phyloP scores from a whole-genome alignment of 345 rosid species.

The Pugionium cornutum region DNA sequence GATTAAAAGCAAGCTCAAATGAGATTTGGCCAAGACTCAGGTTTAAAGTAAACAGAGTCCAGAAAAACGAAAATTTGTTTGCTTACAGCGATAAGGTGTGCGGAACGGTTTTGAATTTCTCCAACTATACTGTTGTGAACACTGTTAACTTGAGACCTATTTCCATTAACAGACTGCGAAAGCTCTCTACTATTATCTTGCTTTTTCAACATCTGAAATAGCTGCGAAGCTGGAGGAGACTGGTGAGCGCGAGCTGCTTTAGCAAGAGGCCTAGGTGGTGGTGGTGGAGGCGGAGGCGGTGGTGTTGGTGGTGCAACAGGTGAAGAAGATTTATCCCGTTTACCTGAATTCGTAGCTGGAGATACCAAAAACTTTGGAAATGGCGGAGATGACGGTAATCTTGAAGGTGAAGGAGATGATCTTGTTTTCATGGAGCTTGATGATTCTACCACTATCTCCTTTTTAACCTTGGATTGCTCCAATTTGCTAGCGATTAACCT shows the following conservation, averaged over 20 bases:
- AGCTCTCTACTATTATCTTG: conserved; percentile 51
- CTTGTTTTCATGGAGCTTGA: conserved; percentile 37
- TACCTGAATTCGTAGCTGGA: conserved; percentile 35
- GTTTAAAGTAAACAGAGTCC: conserved; percentile 1
- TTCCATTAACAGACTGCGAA: conserved; percentile 40
- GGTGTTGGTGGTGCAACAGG: conserved; percentile 57
- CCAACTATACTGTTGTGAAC: conserved; percentile 81
- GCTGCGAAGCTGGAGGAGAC: conserved; percentile 52
- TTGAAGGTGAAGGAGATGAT: conserved; percentile 35
- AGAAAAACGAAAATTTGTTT: conserved; percentile 1
- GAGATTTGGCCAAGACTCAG: not conserved
- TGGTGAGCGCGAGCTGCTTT: conserved; percentile 52
- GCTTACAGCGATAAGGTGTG: conserved; percentile 81
- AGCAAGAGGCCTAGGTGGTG: conserved; percentile 51
- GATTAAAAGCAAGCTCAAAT: not conserved
- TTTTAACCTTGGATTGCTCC: conserved; percentile 51
- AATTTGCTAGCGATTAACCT: conserved; percentile 65
- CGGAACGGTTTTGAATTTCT: conserved; percentile 89
- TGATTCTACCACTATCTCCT: conserved; percentile 46
- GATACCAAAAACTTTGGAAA: conserved; percentile 38
- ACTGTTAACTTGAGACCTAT: conserved; percentile 44
- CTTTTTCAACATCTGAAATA: conserved; percentile 51
- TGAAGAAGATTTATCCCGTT: conserved; percentile 35
- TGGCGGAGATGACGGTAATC: conserved; percentile 20
- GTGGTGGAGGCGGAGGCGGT: conserved; percentile 68